phyloP scores from a whole-genome alignment of 495 filamentous ascomycete species.

The Penicillium atrosanguineum region DNA sequence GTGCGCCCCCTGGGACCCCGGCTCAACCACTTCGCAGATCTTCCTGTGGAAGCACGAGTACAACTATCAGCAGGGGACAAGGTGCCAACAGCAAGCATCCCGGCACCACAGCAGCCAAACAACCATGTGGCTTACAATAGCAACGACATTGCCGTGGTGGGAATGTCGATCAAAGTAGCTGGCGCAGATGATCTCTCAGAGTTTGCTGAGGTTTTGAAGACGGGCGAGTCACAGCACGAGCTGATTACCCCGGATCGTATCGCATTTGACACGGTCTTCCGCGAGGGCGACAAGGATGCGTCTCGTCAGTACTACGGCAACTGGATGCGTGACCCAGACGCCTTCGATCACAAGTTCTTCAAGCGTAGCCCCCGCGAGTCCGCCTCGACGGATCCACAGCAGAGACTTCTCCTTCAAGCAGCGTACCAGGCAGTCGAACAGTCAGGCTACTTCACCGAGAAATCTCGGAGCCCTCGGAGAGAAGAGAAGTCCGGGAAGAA shows the following conservation, averaged over 20 bases:
- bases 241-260: slow-evolving; percentile 39
- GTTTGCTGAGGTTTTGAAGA: slow-evolving; percentile 41
- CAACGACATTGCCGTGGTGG: slow-evolving; percentile 48
- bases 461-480: neutral
- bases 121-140: neutral
- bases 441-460: slow-evolving; percentile 34
- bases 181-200: slow-evolving; percentile 48
- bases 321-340: slow-evolving; percentile 42
- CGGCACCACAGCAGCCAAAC: neutral
- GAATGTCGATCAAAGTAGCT: slow-evolving; percentile 49
- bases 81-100: neutral
- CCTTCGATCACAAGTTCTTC: slow-evolving; percentile 57
- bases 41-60: slow-evolving; percentile 13
- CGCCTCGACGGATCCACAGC: slow-evolving; percentile 50
- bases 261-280: slow-evolving; percentile 29
- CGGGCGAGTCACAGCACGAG: slow-evolving; percentile 42
- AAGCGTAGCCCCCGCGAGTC: slow-evolving; percentile 45
- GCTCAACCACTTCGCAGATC: slow-evolving; percentile 26
- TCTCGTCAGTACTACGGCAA: slow-evolving; percentile 44
- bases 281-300: slow-evolving; percentile 17
- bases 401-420: slow-evolving; percentile 46
- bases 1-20: slow-evolving; percentile 20
- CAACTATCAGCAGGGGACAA: neutral
- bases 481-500: neutral
- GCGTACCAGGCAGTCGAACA: slow-evolving; percentile 51